Evolutionary conservation across 371 early-diverging fungal genomes (phyloP).

Genomic region (Conidiobolus incongruus): DNA sequence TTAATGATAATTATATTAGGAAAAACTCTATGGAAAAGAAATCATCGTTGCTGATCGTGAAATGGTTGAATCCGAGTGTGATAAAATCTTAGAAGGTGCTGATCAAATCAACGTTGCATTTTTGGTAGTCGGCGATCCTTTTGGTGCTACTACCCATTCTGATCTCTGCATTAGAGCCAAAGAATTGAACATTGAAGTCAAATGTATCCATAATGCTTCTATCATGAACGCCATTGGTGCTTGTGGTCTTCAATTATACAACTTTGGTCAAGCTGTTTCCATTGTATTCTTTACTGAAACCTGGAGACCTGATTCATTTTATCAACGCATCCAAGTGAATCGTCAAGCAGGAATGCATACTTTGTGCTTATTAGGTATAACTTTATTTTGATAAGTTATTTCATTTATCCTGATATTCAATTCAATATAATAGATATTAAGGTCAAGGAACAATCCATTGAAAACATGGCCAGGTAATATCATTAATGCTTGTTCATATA

Average conservation of each 20-base stretch:
- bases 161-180: conserved; percentile 91
- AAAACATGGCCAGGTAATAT: conserved; percentile 69
- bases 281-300: conserved; percentile 93
- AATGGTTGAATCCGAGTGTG: conserved; percentile 87
- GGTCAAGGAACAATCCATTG: conserved; percentile 91
- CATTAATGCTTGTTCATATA: background rate
- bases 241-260: conserved; percentile 96
- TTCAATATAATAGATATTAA: conserved; percentile 68
- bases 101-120: conserved; percentile 79
- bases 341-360: conserved; percentile 77
- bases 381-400: too few species aligned
- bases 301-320: conserved; percentile 95
- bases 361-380: conserved; percentile 62
- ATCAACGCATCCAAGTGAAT: conserved; percentile 83
- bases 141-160: conserved; percentile 97
- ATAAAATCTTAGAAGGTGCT: conserved; percentile 74
- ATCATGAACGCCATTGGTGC: conserved; percentile 98
- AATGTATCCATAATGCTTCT: conserved; percentile 94
- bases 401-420: too few species aligned
- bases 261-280: conserved; percentile 97
- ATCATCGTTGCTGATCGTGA: conserved; percentile 86
- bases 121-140: conserved; percentile 98
- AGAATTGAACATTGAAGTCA: conserved; percentile 62
- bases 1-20: conserved; percentile 17
- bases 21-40: conserved; percentile 67